Evolutionary conservation across 2,329 filamentous ascomycete species (phyloP).

Genomic region (Geosmithia putterillii): DNA sequence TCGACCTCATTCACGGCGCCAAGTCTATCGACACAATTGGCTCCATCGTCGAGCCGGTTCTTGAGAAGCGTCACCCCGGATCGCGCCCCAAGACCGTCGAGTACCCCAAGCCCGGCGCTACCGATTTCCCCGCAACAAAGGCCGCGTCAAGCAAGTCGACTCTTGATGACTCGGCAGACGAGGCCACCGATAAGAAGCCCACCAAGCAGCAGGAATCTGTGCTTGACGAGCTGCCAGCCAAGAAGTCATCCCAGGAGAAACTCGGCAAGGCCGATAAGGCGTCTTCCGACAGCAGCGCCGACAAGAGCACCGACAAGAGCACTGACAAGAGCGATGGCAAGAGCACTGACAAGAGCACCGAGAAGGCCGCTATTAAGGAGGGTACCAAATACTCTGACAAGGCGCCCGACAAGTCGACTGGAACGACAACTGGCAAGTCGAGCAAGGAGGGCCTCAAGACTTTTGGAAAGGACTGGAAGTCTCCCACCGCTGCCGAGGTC

Average conservation of each 20-base stretch:
- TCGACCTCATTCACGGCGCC: slow-evolving; percentile 51
- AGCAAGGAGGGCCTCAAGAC: not conserved
- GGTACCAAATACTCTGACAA: slow-evolving; percentile 8
- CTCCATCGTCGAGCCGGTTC: slow-evolving; percentile 57
- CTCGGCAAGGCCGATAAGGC: not conserved
- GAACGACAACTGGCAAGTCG: slow-evolving; percentile 7
- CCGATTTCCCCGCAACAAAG: slow-evolving; percentile 19
- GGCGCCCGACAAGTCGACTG: slow-evolving; percentile 6
- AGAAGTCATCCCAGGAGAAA: not conserved
- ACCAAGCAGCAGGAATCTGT: slow-evolving; percentile 2
- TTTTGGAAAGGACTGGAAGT: slow-evolving; percentile 1
- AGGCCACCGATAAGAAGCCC: not conserved
- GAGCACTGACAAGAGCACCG: slow-evolving; percentile 12
- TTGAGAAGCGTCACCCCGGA: slow-evolving; percentile 72
- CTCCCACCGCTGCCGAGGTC: slow-evolving; percentile 4
- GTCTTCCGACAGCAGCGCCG: not conserved
- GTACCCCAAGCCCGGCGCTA: slow-evolving; percentile 61
- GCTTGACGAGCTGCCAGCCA: not conserved
- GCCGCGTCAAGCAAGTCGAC: not conserved
- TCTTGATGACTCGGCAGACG: not conserved
- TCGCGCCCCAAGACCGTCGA: slow-evolving; percentile 57
- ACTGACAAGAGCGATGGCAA: slow-evolving; percentile 1
- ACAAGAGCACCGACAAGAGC: not conserved
- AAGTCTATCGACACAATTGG: slow-evolving; percentile 57
- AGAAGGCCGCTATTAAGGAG: slow-evolving; percentile 15